phyloP scores from a whole-genome alignment of 1,284 basidiomycete species.

The Apiotrichum gamsii region DNA sequence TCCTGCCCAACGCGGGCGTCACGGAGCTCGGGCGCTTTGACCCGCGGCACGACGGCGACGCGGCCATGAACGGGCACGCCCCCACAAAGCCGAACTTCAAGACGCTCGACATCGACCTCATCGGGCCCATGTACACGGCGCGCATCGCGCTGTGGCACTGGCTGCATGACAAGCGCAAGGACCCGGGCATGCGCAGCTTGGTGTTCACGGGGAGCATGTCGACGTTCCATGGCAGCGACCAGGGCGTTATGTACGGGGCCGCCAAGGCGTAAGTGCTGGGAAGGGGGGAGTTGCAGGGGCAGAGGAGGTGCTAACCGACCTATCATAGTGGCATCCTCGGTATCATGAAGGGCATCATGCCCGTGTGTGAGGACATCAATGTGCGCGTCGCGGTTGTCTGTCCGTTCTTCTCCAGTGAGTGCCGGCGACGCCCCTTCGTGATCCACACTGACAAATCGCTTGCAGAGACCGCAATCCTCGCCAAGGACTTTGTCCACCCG shows the following conservation, averaged over 20 bases:
- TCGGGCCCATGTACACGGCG: conserved; percentile 15
- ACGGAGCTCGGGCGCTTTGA: conserved; percentile 14
- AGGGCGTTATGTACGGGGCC: conserved; percentile 13
- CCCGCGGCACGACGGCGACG: conserved; percentile 1
- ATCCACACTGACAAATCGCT: background rate
- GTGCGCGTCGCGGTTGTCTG: conserved; percentile 12
- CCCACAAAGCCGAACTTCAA: conserved; percentile 9
- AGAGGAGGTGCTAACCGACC: too few species aligned
- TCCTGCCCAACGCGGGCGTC: conserved; percentile 17
- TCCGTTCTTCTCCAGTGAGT: conserved; percentile 19
- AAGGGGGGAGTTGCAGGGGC: too few species aligned
- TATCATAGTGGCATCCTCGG: conserved; percentile 16
- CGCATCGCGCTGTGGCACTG: conserved; percentile 17
- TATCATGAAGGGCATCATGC: conserved; percentile 12
- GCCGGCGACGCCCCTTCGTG: too few species aligned
- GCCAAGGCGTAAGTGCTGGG: conserved; percentile 12
- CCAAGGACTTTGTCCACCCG: conserved; percentile 15
- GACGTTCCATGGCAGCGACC: conserved; percentile 11
- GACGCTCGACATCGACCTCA: conserved; percentile 17
- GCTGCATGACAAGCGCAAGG: conserved; percentile 10
- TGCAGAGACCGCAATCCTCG: conserved; percentile 16
- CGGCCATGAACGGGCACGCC: background rate
- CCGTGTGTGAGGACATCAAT: background rate
- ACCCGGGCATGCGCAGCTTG: conserved; percentile 8
- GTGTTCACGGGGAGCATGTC: conserved; percentile 11